phyloP scores from a whole-genome alignment of 2,329 filamentous ascomycete species.

The Beauveria medogensis region DNA sequence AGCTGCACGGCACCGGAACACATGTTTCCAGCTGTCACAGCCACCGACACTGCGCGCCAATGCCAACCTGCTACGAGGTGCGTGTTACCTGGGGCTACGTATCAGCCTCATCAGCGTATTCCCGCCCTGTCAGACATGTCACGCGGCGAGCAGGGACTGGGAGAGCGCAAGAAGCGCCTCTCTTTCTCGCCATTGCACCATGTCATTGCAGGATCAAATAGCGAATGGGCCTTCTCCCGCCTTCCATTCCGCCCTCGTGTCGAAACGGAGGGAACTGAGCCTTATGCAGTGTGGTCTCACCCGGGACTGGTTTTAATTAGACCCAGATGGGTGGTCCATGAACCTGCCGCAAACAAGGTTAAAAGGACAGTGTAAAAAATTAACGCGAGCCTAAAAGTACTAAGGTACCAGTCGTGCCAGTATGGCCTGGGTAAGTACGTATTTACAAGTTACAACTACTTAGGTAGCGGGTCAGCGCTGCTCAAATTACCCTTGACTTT shows the following conservation, averaged over 20 bases:
- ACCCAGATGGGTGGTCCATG: not conserved
- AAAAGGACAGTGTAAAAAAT: not conserved
- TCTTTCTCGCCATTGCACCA: not conserved
- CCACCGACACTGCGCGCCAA: not conserved
- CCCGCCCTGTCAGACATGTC: not conserved
- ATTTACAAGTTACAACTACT: too few relatives aligned
- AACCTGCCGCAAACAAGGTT: not conserved
- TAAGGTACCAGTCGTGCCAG: too few relatives aligned
- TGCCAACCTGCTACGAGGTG: not conserved
- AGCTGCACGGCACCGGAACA: not conserved
- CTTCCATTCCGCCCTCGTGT: not conserved
- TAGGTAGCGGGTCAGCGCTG: not conserved
- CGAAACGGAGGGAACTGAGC: too few relatives aligned
- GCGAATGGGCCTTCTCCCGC: not conserved
- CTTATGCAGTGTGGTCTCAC: slow-evolving; percentile 1
- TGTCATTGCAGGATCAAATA: not conserved
- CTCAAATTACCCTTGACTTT: too few relatives aligned
- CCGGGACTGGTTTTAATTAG: slow-evolving; percentile 4
- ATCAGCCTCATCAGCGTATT: slow-evolving; percentile 4
- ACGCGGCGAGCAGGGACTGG: not conserved
- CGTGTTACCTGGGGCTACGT: not conserved
- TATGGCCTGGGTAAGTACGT: not conserved
- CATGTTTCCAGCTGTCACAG: too few relatives aligned
- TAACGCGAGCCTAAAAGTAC: not conserved
- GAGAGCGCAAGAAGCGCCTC: not conserved